Base-by-base conservation (phyloP, 495 filamentous ascomycete species). In the Aspergillus saccharolyticus region DNA sequence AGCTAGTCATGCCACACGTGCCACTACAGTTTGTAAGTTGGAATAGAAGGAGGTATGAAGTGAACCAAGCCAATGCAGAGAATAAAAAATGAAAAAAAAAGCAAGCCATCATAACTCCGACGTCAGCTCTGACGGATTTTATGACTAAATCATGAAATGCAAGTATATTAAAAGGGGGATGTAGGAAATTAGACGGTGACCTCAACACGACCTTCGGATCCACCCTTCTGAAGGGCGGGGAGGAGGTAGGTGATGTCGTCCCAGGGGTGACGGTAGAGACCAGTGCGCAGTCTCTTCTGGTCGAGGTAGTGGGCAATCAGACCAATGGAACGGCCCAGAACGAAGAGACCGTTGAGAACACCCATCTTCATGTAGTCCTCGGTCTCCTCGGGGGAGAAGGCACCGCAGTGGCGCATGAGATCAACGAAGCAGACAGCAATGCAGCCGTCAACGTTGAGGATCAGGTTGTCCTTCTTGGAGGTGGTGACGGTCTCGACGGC, bases 401-500 rank as follows among this genome's bases (percentile, higher is more conserved):
- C 94, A 77, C 94, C 94, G 72, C 91, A 97, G 85, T 96, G 93
- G 76, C 95, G 89, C 76, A 98, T 83, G 60, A 98, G 78, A 65
- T 98, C 94, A 55, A 98, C 91, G 75, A 98, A 98, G 85, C 93
- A 97, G 69, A 98, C 94, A 63, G 94, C 94, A 63, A 98, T 85
- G 73, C 90, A 96, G 61, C 94, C 94, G 72, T 98, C 94, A 53
- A 98, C 94, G 82, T 98, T 98, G 61, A 98, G 87, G 66, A 98
- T 98, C 56, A 98, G 85, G 83, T 97, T 98, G 80, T 98, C 94
- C 84, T 98, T 98, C 88, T 98, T 98, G 62, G 91, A 96, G 9
- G 94, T 98, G 28, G 94, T 98, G 61, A 98, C 94, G 2, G 89
- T 88, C 84, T 98, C 94, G 53, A 98, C 94, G 10, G 94, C 94